phyloP scores from a whole-genome alignment of 345 rosid genomes.

The Populus pruinosa region DNA sequence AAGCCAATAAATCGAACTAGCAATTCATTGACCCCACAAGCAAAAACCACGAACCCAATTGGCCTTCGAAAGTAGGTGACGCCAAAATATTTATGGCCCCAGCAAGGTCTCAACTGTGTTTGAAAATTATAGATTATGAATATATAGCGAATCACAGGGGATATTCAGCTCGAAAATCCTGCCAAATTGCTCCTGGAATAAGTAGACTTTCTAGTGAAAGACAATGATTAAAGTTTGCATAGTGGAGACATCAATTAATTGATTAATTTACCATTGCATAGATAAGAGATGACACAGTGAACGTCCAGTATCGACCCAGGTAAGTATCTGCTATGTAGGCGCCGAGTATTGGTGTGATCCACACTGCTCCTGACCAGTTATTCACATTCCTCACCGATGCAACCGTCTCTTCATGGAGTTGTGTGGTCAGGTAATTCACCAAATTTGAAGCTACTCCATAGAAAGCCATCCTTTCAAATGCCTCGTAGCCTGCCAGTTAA shows the following conservation, averaged over 20 bases:
- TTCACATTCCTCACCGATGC: slow-evolving; percentile 83
- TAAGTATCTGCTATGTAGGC: slow-evolving; percentile 88
- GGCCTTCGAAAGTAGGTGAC: slow-evolving; percentile 18
- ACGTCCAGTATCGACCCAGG: slow-evolving; percentile 93
- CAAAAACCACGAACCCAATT: slow-evolving; percentile 10
- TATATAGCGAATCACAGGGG: not conserved
- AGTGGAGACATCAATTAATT: not conserved
- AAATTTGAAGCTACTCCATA: slow-evolving; percentile 83
- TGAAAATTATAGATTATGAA: slow-evolving; percentile 8
- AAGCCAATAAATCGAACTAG: slow-evolving; percentile 10
- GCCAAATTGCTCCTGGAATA: too few relatives aligned
- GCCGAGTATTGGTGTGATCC: slow-evolving; percentile 89
- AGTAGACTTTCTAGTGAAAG: too few relatives aligned
- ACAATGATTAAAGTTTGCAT: not conserved
- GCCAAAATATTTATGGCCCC: slow-evolving; percentile 12
- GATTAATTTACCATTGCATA: slow-evolving; percentile 54
- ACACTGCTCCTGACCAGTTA: slow-evolving; percentile 88
- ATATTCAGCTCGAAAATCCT: too few relatives aligned
- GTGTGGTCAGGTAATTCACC: slow-evolving; percentile 71
- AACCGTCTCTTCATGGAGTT: slow-evolving; percentile 82
- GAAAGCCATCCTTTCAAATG: slow-evolving; percentile 94
- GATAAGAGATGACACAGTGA: slow-evolving; percentile 77
- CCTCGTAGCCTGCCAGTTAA: slow-evolving; percentile 63
- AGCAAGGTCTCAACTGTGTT: slow-evolving; percentile 19
- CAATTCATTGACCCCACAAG: slow-evolving; percentile 27